Evolutionary conservation across 768 basidiomycete species (phyloP), one percentile per base, ranked within the genome.

Genomic region (Gloeopeniophorella convolvens): DNA sequence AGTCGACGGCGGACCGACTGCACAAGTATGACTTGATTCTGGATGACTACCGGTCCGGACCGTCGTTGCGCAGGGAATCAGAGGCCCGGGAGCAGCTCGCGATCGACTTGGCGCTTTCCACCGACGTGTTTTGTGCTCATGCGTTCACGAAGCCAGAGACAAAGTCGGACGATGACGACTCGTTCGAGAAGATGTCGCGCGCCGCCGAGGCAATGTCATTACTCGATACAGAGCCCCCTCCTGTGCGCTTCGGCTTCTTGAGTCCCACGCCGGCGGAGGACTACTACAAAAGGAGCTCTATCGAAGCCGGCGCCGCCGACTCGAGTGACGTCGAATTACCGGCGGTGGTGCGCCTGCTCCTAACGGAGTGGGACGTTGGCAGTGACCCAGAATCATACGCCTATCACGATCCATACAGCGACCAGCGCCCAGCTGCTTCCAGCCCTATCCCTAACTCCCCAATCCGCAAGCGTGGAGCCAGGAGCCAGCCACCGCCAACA

Each of bases 341-440:
- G 0, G 63, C 72, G 3, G 83, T 83, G 3, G 79, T 83, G 9
- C 72, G 82, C 24, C 68, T 82, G 18, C 70, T 90, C 33, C 63
- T 90, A 48, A 72, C 75, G 48, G 83, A 85, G 35, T 90, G 88
- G 88, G 71, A 77, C 42, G 52, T 77, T 20, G 79, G 82, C 11
- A 55, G 66, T 2, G 69, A 80, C 62, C 77, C 79, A 3, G 64
- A 69, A 2, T 61, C 71, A 5, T 83, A 78, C 55, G 57, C 60
- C 3, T 85, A 79, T 59, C 62, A 54, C 9, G 81, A 87, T 56
- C 77, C 77, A 1, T 86, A 84, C 59, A 70, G 68, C 37, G 57
- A 48, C 46, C 39, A 31, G 23, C 42, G 20, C 9, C 45, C 31
- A 18, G 20, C 24, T 37, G 43, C 48, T 16, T 16, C 24, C 5